These are phyloP conservation scores for Chrysosporium queenslandicum DNA, from an alignment of 2,329 filamentous ascomycete genomes.

Conservation along the genomic window DNA sequence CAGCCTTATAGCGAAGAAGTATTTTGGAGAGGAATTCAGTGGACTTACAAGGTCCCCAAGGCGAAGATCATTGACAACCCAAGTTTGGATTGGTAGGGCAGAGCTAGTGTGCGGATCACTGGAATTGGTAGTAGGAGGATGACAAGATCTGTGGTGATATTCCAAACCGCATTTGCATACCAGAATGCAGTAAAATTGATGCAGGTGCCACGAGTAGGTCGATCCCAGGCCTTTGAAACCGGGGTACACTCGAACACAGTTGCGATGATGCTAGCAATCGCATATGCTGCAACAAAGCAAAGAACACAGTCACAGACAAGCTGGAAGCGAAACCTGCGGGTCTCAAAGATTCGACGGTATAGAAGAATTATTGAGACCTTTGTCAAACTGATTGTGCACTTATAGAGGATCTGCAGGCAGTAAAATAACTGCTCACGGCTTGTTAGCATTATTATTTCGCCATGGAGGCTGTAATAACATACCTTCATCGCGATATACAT, in stretches of 20 bases:
- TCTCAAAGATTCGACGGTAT: conserved; percentile 46
- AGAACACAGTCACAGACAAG: conserved; percentile 37
- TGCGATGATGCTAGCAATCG: conserved; percentile 36
- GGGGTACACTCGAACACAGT: conserved; percentile 46
- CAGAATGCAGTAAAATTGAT: conserved; percentile 41
- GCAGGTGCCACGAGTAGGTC: conserved; percentile 33
- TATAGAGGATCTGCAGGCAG: conserved; percentile 46
- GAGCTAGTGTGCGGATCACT: conserved; percentile 24
- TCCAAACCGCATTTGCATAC: conserved; percentile 40
- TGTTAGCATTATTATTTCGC: neutral
- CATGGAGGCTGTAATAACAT: neutral
- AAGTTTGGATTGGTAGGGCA: conserved; percentile 38
- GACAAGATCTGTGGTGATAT: conserved; percentile 28
- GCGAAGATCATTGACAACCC: conserved; percentile 39
- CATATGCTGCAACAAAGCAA: conserved; percentile 39
- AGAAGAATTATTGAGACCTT: conserved; percentile 46
- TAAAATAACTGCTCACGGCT: conserved; percentile 38
- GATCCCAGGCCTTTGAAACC: conserved; percentile 40
- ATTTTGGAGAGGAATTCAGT: neutral
- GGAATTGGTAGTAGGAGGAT: conserved; percentile 29
- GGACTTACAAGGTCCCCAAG: conserved; percentile 30
- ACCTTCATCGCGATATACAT: conserved; percentile 22
- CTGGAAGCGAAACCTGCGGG: conserved; percentile 41
- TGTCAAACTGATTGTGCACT: conserved; percentile 45
- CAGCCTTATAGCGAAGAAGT: neutral